phyloP scores from a whole-genome alignment of 495 filamentous ascomycete genomes.

The Trichodelitschia bisporula region DNA sequence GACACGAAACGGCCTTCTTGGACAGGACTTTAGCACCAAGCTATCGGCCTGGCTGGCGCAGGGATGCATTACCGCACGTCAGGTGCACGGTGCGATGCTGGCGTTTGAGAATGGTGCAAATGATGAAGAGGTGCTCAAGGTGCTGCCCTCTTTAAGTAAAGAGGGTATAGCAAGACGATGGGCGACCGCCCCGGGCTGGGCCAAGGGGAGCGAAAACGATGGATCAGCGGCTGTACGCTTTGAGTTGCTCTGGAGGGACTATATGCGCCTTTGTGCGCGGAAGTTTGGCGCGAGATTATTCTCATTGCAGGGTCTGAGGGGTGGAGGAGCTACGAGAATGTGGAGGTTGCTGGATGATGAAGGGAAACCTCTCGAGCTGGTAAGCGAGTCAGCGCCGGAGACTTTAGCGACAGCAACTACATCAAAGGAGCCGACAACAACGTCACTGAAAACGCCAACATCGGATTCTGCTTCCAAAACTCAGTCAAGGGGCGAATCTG shows the following conservation, averaged over 20 bases:
- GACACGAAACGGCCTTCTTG: constrained; percentile 42
- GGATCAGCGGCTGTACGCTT: constrained; percentile 43
- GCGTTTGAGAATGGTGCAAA: constrained; percentile 32
- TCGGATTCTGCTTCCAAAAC: no score
- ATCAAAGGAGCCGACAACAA: neutral
- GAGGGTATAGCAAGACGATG: no score
- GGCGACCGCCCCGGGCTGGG: constrained; percentile 22
- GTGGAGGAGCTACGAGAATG: constrained; percentile 1
- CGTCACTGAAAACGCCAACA: no score
- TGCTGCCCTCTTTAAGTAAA: no score
- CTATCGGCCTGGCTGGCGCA: constrained; percentile 42
- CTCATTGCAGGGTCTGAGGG: constrained; percentile 29
- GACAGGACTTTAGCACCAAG: constrained; percentile 42
- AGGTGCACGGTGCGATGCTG: constrained; percentile 34
- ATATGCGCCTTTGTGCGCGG: constrained; percentile 41
- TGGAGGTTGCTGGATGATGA: constrained; percentile 16
- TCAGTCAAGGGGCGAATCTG: no score
- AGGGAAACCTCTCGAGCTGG: constrained; percentile 5
- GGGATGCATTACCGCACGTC: constrained; percentile 40
- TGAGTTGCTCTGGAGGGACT: constrained; percentile 52
- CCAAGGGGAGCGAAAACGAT: constrained; percentile 38
- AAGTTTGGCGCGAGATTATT: constrained; percentile 40
- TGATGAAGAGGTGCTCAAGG: constrained; percentile 1
- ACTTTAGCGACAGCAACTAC: no score
- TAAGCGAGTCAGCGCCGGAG: neutral